Evolutionary conservation across 2,329 filamentous ascomycete species (phyloP).

Genomic region (Apiospora pterosperma): DNA sequence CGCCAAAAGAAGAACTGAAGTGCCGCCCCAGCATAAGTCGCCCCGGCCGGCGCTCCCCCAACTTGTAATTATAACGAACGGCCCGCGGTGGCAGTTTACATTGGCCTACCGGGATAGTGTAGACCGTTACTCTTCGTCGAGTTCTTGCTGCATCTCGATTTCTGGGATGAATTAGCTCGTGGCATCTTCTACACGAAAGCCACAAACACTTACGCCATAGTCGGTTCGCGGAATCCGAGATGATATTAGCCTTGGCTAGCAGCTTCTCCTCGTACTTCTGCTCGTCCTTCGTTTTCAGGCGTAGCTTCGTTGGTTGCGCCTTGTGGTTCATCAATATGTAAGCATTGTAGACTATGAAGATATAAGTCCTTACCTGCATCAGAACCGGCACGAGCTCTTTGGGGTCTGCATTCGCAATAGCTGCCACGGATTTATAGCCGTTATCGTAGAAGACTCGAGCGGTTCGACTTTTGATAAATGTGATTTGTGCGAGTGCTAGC

Average conservation of each 20-base stretch:
- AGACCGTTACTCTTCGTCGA: slow-evolving; percentile 36
- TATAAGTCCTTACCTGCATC: slow-evolving; percentile 53
- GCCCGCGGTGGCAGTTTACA: background rate
- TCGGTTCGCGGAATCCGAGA: slow-evolving; percentile 64
- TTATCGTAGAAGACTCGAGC: slow-evolving; percentile 74
- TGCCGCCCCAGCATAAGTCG: background rate
- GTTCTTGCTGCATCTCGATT: slow-evolving; percentile 47
- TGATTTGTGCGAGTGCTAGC: slow-evolving; percentile 66
- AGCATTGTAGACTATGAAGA: slow-evolving; percentile 2
- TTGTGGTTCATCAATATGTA: slow-evolving; percentile 20
- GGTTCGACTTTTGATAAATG: slow-evolving; percentile 74
- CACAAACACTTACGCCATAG: slow-evolving; percentile 59
- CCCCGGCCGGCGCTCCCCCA: background rate
- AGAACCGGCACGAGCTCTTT: slow-evolving; percentile 68
- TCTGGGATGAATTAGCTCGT: slow-evolving; percentile 27
- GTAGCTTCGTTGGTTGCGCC: slow-evolving; percentile 65
- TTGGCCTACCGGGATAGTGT: background rate
- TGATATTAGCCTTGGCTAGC: slow-evolving; percentile 62
- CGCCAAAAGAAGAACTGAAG: background rate
- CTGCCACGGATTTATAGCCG: slow-evolving; percentile 65
- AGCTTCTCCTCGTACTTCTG: slow-evolving; percentile 62
- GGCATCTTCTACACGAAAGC: background rate
- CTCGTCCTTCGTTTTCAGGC: slow-evolving; percentile 53
- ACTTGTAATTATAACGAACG: background rate
- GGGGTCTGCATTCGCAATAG: slow-evolving; percentile 66